Conservation (phyloP, 208 protist genomes). For the Herpetomonas tarakana region DNA sequence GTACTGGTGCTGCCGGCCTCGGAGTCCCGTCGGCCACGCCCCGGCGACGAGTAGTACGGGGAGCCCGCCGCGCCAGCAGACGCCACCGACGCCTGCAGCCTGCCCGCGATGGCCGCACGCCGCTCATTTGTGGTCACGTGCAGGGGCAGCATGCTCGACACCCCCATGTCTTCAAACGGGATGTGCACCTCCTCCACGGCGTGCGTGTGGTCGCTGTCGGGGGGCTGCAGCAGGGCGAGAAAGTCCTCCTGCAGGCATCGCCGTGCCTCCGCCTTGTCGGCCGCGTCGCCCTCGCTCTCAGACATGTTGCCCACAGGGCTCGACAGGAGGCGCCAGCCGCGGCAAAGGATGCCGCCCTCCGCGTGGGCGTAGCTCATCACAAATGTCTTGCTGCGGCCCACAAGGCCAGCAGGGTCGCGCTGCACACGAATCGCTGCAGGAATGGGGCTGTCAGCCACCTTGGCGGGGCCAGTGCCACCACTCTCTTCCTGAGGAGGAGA, state of each 20-base stretch:
- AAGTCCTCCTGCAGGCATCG: constrained; percentile 51
- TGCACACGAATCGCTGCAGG: constrained; percentile 21
- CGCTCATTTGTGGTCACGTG: constrained; percentile 74
- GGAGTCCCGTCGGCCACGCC: constrained; percentile 3
- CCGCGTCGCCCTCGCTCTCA: neutral
- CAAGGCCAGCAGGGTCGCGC: constrained; percentile 15
- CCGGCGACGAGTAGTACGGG: neutral
- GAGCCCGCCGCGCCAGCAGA: constrained; percentile 5
- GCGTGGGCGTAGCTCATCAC: constrained; percentile 57
- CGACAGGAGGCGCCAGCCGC: constrained; percentile 62
- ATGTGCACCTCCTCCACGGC: constrained; percentile 23
- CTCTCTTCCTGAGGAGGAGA: too few relatives aligned
- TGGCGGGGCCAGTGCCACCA: neutral
- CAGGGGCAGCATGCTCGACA: constrained; percentile 55
- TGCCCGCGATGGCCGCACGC: constrained; percentile 31
- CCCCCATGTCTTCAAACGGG: constrained; percentile 24
- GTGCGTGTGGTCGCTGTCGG: constrained; percentile 31
- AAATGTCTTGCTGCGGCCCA: constrained; percentile 56
- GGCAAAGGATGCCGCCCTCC: constrained; percentile 66
- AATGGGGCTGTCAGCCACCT: constrained; percentile 1
- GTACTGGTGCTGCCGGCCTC: constrained; percentile 15
- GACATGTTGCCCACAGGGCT: neutral
- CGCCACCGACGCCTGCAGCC: constrained; percentile 19
- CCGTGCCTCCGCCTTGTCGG: constrained; percentile 33
- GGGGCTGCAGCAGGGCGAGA: constrained; percentile 48